Percentiles rank a stretch among this genome's conserved stretches.
Conservation (phyloP, 805 yeast species). For the Spencermartinsiella europaea region DNA sequence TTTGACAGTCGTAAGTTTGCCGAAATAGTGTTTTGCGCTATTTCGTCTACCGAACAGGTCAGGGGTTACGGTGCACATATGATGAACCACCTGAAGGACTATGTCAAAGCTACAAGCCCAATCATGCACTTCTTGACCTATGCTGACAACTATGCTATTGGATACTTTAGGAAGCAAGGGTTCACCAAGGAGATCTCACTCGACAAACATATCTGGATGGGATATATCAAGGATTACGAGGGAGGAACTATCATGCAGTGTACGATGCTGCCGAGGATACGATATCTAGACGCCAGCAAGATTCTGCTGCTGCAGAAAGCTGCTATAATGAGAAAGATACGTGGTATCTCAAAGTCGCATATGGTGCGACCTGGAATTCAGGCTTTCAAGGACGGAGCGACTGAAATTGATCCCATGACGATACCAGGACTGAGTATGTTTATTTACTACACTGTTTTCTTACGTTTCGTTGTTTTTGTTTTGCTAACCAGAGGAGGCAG, state of each 20-base stretch:
- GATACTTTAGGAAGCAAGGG: slow-evolving; percentile 97
- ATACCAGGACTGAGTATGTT: slow-evolving; percentile 72
- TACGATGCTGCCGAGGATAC: slow-evolving; percentile 79
- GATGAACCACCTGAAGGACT: slow-evolving; percentile 96
- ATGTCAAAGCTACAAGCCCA: slow-evolving; percentile 81
- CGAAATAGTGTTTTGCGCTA: slow-evolving; percentile 97
- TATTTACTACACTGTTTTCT: neutral
- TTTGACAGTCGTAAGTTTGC: slow-evolving; percentile 89
- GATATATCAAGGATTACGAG: slow-evolving; percentile 96
- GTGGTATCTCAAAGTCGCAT: slow-evolving; percentile 72
- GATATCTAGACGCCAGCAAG: slow-evolving; percentile 85
- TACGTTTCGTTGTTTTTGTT: neutral
- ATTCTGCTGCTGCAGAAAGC: slow-evolving; percentile 85
- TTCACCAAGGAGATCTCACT: slow-evolving; percentile 91
- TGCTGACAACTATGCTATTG: slow-evolving; percentile 98
- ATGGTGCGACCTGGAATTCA: slow-evolving; percentile 76
- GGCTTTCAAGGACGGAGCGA: slow-evolving; percentile 48
- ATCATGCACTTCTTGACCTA: slow-evolving; percentile 85
- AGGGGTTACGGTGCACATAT: slow-evolving; percentile 98
- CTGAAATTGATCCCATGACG: slow-evolving; percentile 61
- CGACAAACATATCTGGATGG: slow-evolving; percentile 90
- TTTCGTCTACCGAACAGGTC: slow-evolving; percentile 94
- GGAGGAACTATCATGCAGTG: slow-evolving; percentile 99
- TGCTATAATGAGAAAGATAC: slow-evolving; percentile 79
- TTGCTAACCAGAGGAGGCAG: slow-evolving; percentile 56